Evolutionary conservation across 2,329 filamentous ascomycete genomes (phyloP).

Genomic region (Aspergillus novofumigatus): DNA sequence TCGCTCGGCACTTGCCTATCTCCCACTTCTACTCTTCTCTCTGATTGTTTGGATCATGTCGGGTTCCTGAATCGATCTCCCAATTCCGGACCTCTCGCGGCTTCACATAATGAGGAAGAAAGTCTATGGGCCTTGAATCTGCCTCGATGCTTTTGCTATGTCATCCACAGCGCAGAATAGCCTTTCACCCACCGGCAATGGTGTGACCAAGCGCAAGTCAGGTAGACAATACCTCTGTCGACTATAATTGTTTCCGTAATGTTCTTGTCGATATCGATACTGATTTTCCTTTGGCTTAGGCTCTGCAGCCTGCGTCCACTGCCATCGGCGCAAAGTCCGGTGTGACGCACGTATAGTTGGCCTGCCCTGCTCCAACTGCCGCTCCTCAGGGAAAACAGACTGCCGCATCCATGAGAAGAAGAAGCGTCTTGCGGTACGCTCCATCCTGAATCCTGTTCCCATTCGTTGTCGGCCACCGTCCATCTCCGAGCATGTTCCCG

Average conservation of each 20-base stretch:
- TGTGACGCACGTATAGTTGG: slow-evolving; percentile 49
- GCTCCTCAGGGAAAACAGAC: slow-evolving; percentile 37
- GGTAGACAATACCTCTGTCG: slow-evolving; percentile 19
- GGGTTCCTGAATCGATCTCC: slow-evolving; percentile 5
- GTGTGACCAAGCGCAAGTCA: slow-evolving; percentile 38
- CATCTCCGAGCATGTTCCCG: slow-evolving; percentile 19
- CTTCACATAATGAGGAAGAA: slow-evolving; percentile 9
- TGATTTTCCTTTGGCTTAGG: slow-evolving; percentile 20
- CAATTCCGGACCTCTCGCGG: background rate
- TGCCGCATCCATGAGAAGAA: slow-evolving; percentile 51
- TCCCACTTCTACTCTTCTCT: background rate
- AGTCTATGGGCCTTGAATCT: slow-evolving; percentile 13
- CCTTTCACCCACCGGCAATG: slow-evolving; percentile 29
- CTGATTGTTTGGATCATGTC: background rate
- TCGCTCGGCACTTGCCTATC: background rate
- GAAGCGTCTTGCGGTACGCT: slow-evolving; percentile 42
- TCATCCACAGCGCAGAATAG: slow-evolving; percentile 33
- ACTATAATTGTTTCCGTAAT: background rate
- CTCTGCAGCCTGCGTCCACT: slow-evolving; percentile 46
- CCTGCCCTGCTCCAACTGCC: slow-evolving; percentile 48
- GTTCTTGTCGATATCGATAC: background rate
- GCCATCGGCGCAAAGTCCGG: slow-evolving; percentile 50
- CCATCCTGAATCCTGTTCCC: slow-evolving; percentile 43
- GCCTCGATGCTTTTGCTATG: slow-evolving; percentile 30
- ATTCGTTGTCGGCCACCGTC: slow-evolving; percentile 41